Base-by-base conservation (phyloP, 176 grass and related monocot species). In the Guadua angustifolia region DNA sequence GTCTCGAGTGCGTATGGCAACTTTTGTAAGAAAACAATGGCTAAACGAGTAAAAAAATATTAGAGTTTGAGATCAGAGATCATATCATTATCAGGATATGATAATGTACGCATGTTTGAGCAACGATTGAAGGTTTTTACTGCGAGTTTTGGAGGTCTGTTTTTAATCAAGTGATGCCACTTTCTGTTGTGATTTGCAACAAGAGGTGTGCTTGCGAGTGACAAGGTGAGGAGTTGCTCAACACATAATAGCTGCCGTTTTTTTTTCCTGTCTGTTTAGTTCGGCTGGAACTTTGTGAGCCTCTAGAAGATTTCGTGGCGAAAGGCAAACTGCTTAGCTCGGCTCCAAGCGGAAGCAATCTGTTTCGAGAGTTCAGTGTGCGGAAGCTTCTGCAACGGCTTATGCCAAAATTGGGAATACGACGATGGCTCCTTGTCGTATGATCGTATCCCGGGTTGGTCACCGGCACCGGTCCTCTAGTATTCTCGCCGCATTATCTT, bases 271-370 rank as follows among this genome's bases (percentile, higher is more conserved):
- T 36, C 15, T 45, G 36, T 46, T 56, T 0, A 29, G 50, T 11
- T 67, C n/a, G 29, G 42, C 35, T n/a, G 39, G 45, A 57, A 40
- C 8, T 9, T 33, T 2, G 11, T 6, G 69, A 36, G n/a, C 5
- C 46, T 79, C 77, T 81, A 81, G 82, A 89, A 85, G 8, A 2
- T 42, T 43, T 86, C 52, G 52, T 25, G 17, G 61, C 29, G 47
- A 60, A 71, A 49, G 21, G 24, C 52, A 13, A 32, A 22, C 22
- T 71, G 66, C 16, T 71, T 82, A 21, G 5, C 51, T 82, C 49
- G 53, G 15, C 14, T 26, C 0, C 7, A 10, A 15, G 25, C 53
- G 44, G 17, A 6, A 12, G 5, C 16, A 19, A 44, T 35, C 7
- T 64, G 35, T 50, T 75, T 13, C 1, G 68, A 63, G 51, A 69